Evolutionary conservation across 495 filamentous ascomycete species (phyloP).

Genomic region (Penicillium bovifimosum): DNA sequence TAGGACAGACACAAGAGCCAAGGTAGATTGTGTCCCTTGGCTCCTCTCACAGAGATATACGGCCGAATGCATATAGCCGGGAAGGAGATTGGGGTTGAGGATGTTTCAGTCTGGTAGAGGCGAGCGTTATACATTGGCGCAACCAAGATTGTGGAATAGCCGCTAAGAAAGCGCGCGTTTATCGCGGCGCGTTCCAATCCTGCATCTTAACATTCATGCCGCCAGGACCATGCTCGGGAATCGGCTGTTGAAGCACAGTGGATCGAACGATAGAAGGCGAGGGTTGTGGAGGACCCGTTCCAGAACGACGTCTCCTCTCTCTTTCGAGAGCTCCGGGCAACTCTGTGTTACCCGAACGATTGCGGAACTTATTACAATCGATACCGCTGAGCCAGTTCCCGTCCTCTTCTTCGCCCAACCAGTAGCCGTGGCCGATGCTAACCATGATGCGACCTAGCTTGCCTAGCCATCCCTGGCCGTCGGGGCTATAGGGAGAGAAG

Average conservation of each 20-base stretch:
- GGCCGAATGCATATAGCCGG: background rate
- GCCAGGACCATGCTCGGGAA: conserved; percentile 27
- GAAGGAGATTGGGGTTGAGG: background rate
- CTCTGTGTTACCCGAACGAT: conserved; percentile 25
- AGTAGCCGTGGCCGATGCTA: conserved; percentile 62
- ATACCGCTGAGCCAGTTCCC: conserved; percentile 57
- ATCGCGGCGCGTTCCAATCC: conserved; percentile 36
- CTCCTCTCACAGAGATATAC: background rate
- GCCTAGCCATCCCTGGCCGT: conserved; percentile 73
- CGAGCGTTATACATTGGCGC: background rate
- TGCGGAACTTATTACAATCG: conserved; percentile 53
- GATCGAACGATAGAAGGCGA: conserved; percentile 37
- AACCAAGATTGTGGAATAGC: background rate
- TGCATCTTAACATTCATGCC: conserved; percentile 40
- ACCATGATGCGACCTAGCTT: conserved; percentile 70
- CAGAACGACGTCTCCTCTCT: conserved; percentile 61
- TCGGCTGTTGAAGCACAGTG: conserved; percentile 32
- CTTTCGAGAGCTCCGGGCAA: conserved; percentile 55
- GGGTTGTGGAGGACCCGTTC: conserved; percentile 57
- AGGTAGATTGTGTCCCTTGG: conserved; percentile 6
- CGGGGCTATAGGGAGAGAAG: conserved; percentile 59
- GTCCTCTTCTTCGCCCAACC: conserved; percentile 57
- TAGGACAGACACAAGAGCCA: conserved; percentile 13
- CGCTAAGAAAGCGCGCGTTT: conserved; percentile 5
- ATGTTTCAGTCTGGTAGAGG: background rate